phyloP scores from a whole-genome alignment of 208 protist genomes.

The Lotmaria passim region DNA sequence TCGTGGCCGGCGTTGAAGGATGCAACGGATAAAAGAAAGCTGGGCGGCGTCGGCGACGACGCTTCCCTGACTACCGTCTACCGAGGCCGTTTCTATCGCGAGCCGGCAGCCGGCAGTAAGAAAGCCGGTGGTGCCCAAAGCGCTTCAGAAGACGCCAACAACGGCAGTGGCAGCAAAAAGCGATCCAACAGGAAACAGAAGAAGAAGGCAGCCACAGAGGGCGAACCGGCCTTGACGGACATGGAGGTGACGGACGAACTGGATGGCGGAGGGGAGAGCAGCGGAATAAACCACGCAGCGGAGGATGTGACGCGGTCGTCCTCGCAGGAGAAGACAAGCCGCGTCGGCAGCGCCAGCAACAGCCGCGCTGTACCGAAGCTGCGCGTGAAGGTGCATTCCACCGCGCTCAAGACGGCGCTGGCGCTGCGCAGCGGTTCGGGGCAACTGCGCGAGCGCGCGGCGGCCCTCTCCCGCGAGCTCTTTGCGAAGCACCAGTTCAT shows the following conservation, averaged over 20 bases:
- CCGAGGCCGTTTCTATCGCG: conserved; percentile 10
- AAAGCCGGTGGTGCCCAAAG: no score
- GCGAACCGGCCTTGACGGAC: neutral
- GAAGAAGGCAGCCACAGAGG: neutral
- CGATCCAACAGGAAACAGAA: no score
- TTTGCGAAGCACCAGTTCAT: conserved; percentile 50
- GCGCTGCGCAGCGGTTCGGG: conserved; percentile 26
- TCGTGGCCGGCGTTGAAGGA: conserved; percentile 3
- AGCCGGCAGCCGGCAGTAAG: neutral
- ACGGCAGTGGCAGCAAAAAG: neutral
- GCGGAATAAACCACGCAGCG: neutral
- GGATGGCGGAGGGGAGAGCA: neutral
- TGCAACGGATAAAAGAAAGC: neutral
- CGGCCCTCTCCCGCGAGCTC: conserved; percentile 39
- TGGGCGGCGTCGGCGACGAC: neutral
- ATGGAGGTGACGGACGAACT: neutral
- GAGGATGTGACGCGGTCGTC: neutral
- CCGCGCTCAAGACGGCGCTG: conserved; percentile 41
- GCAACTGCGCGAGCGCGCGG: conserved; percentile 16
- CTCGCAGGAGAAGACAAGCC: neutral
- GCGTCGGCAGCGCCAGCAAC: conserved; percentile 5
- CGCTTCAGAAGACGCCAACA: no score
- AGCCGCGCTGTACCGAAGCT: conserved; percentile 18
- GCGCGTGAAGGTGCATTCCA: conserved; percentile 50
- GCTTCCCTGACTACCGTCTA: conserved; percentile 11